Percentiles rank a stretch among this genome's conserved stretches.
These are phyloP conservation scores for Globisporangium nodosum DNA, from an alignment of 352 stramenopile species.

Conservation along the genomic window DNA sequence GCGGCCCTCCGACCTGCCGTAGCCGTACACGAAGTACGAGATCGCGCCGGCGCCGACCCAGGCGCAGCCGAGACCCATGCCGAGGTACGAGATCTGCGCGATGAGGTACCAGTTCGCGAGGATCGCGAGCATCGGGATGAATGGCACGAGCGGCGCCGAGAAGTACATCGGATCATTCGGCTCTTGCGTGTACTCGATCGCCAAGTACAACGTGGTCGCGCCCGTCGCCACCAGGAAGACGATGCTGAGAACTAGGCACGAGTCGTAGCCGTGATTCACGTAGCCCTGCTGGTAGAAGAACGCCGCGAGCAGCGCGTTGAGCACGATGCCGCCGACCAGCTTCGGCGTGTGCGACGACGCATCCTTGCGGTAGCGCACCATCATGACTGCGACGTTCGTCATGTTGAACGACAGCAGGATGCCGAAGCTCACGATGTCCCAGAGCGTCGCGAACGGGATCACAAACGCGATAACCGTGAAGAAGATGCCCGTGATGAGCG, in stretches of 20 bases:
- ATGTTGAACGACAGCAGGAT: conserved; percentile 89
- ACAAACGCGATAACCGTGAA: conserved; percentile 68
- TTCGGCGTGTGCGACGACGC: conserved; percentile 36
- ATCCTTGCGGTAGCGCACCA: conserved; percentile 62
- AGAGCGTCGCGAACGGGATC: conserved; percentile 73
- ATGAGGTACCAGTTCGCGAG: conserved; percentile 69
- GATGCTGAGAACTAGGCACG: conserved; percentile 33
- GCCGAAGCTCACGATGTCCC: conserved; percentile 87
- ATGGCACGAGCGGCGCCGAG: conserved; percentile 59
- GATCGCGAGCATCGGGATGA: conserved; percentile 49
- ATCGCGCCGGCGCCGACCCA: conserved; percentile 57
- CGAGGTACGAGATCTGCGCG: conserved; percentile 45
- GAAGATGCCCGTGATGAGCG: conserved; percentile 52
- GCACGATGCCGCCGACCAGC: conserved; percentile 40
- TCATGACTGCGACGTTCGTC: conserved; percentile 68
- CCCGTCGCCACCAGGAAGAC: conserved; percentile 41
- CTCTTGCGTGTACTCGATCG: conserved; percentile 60
- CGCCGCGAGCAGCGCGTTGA: conserved; percentile 26
- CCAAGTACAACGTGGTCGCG: conserved; percentile 23
- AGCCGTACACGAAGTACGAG: conserved; percentile 79
- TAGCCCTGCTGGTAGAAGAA: conserved; percentile 77
- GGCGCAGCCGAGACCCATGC: conserved; percentile 39
- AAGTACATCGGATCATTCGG: conserved; percentile 42
- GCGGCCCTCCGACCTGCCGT: conserved; percentile 53
- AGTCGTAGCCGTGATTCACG: conserved; percentile 31